phyloP scores from a whole-genome alignment of 2,329 filamentous ascomycete species.

The Leptographium radiaticola region DNA sequence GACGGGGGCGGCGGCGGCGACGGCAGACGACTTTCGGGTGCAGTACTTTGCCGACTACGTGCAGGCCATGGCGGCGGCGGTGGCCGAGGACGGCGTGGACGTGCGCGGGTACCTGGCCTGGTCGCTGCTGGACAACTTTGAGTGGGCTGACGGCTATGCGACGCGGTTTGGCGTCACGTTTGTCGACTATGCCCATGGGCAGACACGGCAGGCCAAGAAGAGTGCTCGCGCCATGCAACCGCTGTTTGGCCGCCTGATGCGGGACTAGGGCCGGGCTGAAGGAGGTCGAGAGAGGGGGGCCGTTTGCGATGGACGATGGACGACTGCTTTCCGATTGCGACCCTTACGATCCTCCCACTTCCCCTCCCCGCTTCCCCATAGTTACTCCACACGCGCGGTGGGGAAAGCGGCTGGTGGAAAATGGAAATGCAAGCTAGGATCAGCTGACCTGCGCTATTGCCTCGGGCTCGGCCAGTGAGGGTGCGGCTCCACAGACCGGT shows the following conservation, averaged over 20 bases:
- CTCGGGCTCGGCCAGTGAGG: neutral
- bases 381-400: neutral
- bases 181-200: conserved; percentile 68
- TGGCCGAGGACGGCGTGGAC: conserved; percentile 59
- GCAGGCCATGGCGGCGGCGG: conserved; percentile 60
- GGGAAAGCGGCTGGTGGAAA: neutral
- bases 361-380: neutral
- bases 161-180: conserved; percentile 75
- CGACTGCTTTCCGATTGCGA: neutral
- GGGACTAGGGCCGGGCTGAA: too few relatives aligned
- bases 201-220: conserved; percentile 75
- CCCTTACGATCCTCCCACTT: too few relatives aligned
- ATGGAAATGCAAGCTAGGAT: neutral
- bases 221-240: conserved; percentile 59
- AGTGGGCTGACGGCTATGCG: conserved; percentile 85
- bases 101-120: conserved; percentile 74
- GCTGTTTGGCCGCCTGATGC: conserved; percentile 57
- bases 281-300: too few relatives aligned
- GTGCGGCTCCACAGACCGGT: neutral
- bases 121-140: conserved; percentile 84
- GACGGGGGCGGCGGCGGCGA: conserved; percentile 50
- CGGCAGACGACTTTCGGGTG: conserved; percentile 71
- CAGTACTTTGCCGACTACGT: conserved; percentile 72
- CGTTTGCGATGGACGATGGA: too few relatives aligned
- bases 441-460: neutral